These are phyloP conservation scores for Suillus americanus DNA, from an alignment of 768 basidiomycete genomes.

Conservation along the genomic window DNA sequence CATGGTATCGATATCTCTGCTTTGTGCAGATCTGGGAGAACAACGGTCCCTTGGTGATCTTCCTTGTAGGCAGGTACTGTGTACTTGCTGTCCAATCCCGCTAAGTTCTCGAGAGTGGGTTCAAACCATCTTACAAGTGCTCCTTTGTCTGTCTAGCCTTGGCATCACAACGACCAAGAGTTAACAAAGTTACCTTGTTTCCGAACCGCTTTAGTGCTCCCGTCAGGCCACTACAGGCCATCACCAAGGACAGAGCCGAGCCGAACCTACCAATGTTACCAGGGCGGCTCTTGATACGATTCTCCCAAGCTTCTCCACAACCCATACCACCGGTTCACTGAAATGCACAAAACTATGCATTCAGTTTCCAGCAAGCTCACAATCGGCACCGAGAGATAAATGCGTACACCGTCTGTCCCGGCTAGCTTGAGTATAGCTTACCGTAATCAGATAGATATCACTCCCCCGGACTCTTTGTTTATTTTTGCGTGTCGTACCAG, in stretches of 20 bases:
- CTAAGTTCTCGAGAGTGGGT: neutral
- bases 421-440: neutral
- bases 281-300: neutral
- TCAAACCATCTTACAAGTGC: neutral
- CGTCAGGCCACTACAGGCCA: neutral
- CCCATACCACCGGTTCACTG: neutral
- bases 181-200: neutral
- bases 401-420: neutral
- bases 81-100: neutral
- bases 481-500: neutral
- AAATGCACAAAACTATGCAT: neutral
- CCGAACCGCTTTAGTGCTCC: neutral
- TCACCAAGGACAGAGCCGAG: neutral
- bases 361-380: neutral
- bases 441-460: neutral
- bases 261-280: neutral
- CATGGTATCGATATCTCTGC: neutral
- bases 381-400: conserved; percentile 3
- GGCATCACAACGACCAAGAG: neutral
- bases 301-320: neutral
- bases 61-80: neutral
- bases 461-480: neutral
- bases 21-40: neutral
- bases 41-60: neutral
- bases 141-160: neutral